phyloP scores from a whole-genome alignment of 225 moss, liverwort and hornwort genomes.

The Takakia lepidozioides region DNA sequence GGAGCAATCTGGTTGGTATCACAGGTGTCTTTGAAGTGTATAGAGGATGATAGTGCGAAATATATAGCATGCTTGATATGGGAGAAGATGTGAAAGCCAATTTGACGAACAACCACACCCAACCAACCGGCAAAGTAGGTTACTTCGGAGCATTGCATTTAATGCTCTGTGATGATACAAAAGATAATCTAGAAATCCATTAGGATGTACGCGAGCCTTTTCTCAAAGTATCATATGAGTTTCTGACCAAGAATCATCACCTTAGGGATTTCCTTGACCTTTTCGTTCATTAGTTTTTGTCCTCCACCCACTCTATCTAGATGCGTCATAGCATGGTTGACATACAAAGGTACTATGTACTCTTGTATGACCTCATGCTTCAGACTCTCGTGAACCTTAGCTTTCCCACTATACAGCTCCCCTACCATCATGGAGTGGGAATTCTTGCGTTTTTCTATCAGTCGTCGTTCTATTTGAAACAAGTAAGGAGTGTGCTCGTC shows the following conservation, averaged over 20 bases:
- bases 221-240: neutral
- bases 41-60: neutral
- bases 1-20: constrained; percentile 11
- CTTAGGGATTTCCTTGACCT: constrained; percentile 8
- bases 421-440: no score
- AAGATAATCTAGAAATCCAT: no score
- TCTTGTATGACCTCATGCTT: neutral
- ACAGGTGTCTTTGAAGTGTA: constrained; percentile 6
- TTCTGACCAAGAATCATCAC: constrained; percentile 6
- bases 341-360: constrained; percentile 1
- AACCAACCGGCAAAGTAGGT: no score
- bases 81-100: constrained; percentile 1
- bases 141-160: no score
- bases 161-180: no score
- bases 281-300: constrained; percentile 1
- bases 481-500: no score
- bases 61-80: neutral
- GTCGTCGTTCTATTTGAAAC: no score
- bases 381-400: no score
- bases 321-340: constrained; percentile 11
- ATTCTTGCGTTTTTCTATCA: no score
- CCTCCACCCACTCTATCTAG: neutral
- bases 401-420: no score
- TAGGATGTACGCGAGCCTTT: no score
- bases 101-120: neutral